These are phyloP conservation scores for Fusarium succisae DNA, from an alignment of 2,329 filamentous ascomycete genomes.

Conservation along the genomic window DNA sequence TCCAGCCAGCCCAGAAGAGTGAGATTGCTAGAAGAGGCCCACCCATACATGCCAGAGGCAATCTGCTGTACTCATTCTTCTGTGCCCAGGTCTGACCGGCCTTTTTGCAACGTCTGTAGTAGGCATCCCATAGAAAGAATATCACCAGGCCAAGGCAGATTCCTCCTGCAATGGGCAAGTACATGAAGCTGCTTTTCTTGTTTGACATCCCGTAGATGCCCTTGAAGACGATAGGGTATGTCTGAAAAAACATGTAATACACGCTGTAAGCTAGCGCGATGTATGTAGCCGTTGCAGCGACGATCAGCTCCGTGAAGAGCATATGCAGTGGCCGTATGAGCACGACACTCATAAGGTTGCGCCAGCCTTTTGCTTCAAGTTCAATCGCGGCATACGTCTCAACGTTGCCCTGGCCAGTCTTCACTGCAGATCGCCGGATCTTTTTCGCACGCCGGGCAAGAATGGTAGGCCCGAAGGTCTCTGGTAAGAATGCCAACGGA, in stretches of 20 bases:
- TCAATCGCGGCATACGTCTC: neutral
- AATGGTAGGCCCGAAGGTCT: slow-evolving; percentile 28
- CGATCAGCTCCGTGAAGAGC: slow-evolving; percentile 21
- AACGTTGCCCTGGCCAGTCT: neutral
- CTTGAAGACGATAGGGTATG: slow-evolving; percentile 35
- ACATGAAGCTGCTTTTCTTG: slow-evolving; percentile 6
- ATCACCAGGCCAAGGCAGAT: slow-evolving; percentile 2
- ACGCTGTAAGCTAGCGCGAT: slow-evolving; percentile 24
- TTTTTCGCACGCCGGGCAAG: neutral
- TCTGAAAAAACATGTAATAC: slow-evolving; percentile 35
- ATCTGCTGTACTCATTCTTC: slow-evolving; percentile 24
- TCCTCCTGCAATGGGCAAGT: slow-evolving; percentile 1
- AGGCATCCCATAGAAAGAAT: slow-evolving; percentile 22
- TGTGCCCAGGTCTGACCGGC: slow-evolving; percentile 12
- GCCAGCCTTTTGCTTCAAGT: neutral
- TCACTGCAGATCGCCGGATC: rapidly evolving
- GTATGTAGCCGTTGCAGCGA: slow-evolving; percentile 21
- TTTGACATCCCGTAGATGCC: slow-evolving; percentile 8
- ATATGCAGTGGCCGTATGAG: slow-evolving; percentile 19
- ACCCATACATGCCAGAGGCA: slow-evolving; percentile 25
- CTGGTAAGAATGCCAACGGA: slow-evolving; percentile 29
- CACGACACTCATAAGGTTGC: slow-evolving; percentile 7
- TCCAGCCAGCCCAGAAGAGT: slow-evolving; percentile 36
- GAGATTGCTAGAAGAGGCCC: slow-evolving; percentile 19
- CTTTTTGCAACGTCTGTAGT: slow-evolving; percentile 11